Conservation (phyloP, 2,329 filamentous ascomycete species). For the Spiromastix sp. region DNA sequence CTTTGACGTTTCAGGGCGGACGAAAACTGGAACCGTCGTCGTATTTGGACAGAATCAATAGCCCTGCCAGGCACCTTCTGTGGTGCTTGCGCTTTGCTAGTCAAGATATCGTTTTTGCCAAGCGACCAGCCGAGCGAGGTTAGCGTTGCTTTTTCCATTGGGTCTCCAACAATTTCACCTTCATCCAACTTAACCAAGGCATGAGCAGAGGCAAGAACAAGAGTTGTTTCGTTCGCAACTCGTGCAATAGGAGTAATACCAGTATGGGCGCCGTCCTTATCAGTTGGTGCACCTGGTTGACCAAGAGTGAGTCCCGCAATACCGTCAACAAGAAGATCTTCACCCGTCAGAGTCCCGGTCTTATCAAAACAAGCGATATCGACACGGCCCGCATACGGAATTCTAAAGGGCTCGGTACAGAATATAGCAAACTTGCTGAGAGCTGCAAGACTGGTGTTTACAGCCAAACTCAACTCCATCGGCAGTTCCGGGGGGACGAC, state of each 20-base stretch:
- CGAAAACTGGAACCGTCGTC: slow-evolving; percentile 95
- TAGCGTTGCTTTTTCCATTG: slow-evolving; percentile 97
- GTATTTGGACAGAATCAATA: slow-evolving; percentile 77
- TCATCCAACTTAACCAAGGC: slow-evolving; percentile 94
- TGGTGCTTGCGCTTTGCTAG: slow-evolving; percentile 46
- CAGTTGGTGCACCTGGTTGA: slow-evolving; percentile 54
- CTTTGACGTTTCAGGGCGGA: slow-evolving; percentile 93
- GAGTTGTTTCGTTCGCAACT: slow-evolving; percentile 68
- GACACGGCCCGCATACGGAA: slow-evolving; percentile 88
- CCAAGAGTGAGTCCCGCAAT: slow-evolving; percentile 80
- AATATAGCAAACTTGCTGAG: slow-evolving; percentile 94
- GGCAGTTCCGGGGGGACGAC: slow-evolving; percentile 97
- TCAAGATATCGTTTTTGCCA: slow-evolving; percentile 78
- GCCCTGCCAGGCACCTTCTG: slow-evolving; percentile 34
- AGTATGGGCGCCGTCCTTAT: slow-evolving; percentile 73
- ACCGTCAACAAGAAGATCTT: slow-evolving; percentile 93
- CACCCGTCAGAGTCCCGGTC: slow-evolving; percentile 90
- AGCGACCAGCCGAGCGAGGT: slow-evolving; percentile 82
- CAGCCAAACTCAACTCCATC: slow-evolving; percentile 94
- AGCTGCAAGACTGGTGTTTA: slow-evolving; percentile 93
- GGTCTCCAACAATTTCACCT: slow-evolving; percentile 92
- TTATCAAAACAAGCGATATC: slow-evolving; percentile 98
- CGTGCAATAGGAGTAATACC: slow-evolving; percentile 62
- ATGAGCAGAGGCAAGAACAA: slow-evolving; percentile 90
- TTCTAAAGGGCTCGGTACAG: slow-evolving; percentile 97